phyloP scores from a whole-genome alignment of 805 yeast species.

The Kodamaea kakaduensis region DNA sequence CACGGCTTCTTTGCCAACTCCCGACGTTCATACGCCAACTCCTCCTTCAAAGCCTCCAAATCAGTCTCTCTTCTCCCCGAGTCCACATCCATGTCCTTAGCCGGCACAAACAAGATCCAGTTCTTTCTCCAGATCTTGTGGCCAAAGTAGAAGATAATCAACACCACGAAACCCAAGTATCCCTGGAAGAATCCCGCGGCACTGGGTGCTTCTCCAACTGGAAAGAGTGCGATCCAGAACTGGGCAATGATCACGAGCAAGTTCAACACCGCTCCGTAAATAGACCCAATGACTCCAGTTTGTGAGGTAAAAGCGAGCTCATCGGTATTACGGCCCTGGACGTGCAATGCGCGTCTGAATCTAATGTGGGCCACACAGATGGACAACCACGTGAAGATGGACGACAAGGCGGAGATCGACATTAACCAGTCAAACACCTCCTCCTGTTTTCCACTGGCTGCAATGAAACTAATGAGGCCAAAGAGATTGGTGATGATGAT shows the following conservation, averaged over 20 bases:
- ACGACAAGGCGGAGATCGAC: constrained; percentile 24
- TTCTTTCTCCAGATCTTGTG: constrained; percentile 26
- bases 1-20: constrained; percentile 31
- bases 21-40: constrained; percentile 30
- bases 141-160: constrained; percentile 21
- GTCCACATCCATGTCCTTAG: constrained; percentile 22
- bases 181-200: constrained; percentile 22
- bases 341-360: constrained; percentile 22
- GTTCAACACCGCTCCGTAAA: constrained; percentile 20
- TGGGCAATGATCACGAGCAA: constrained; percentile 22
- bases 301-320: constrained; percentile 23
- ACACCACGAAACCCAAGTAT: constrained; percentile 24
- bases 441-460: constrained; percentile 29
- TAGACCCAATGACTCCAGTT: constrained; percentile 24
- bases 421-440: constrained; percentile 24
- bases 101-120: constrained; percentile 24
- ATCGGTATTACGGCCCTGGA: constrained; percentile 20
- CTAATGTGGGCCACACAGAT: constrained; percentile 25
- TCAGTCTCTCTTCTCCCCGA: constrained; percentile 27
- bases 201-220: constrained; percentile 21
- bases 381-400: constrained; percentile 27
- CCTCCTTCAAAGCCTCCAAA: constrained; percentile 23
- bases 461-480: constrained; percentile 63
- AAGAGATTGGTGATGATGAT: constrained; percentile 47
- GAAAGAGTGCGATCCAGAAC: constrained; percentile 27